A percentile compares a stretch with the other conserved stretches of the same genome.
Evolutionary conservation across 2,329 filamentous ascomycete species (phyloP).

Genomic region (Blastomyces silverae): DNA sequence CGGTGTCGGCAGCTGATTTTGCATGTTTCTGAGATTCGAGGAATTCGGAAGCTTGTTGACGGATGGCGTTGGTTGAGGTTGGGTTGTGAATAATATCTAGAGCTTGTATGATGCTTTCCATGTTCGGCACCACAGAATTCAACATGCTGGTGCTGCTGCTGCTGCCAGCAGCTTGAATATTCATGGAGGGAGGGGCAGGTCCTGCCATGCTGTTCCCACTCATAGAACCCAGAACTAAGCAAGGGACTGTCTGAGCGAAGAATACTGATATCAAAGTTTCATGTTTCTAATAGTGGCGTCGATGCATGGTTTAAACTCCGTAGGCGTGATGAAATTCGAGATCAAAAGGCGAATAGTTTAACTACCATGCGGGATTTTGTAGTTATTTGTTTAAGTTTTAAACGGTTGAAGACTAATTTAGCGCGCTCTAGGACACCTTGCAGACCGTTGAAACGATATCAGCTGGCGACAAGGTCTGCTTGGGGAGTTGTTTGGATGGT

Average conservation of each 20-base stretch:
- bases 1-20: slow-evolving; percentile 72
- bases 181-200: slow-evolving; percentile 10
- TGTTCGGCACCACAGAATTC: slow-evolving; percentile 35
- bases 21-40: slow-evolving; percentile 79
- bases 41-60: slow-evolving; percentile 74
- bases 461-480: not conserved
- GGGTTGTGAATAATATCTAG: slow-evolving; percentile 82
- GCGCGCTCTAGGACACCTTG: not conserved
- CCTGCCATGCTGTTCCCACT: slow-evolving; percentile 16
- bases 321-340: slow-evolving; percentile 1
- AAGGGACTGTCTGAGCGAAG: not conserved
- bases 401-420: not conserved
- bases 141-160: slow-evolving; percentile 14
- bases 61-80: slow-evolving; percentile 69
- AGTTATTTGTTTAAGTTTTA: slow-evolving; percentile 5
- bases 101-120: slow-evolving; percentile 62
- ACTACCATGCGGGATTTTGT: slow-evolving; percentile 1
- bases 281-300: slow-evolving; percentile 10
- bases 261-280: slow-evolving; percentile 7
- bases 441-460: not conserved
- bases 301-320: slow-evolving; percentile 5
- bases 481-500: not conserved
- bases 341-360: not conserved
- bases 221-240: not conserved
- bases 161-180: slow-evolving; percentile 11